Base-by-base conservation (phyloP, 148 eudicot genomes). In the Nepenthes mirabilis region DNA sequence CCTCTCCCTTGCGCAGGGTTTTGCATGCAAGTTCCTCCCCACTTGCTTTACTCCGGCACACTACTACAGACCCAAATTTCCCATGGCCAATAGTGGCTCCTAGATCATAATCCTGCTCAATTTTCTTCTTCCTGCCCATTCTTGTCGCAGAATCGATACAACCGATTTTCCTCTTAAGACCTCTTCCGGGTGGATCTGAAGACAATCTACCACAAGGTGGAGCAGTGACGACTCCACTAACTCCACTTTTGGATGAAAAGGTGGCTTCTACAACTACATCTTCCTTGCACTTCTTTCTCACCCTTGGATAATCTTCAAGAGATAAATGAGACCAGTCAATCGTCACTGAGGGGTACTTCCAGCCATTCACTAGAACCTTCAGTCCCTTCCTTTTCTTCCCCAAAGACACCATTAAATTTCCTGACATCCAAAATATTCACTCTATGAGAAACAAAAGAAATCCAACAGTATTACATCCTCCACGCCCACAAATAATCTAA, bases 341-440 rank as follows among this genome's bases (percentile, higher is more conserved):
- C 2, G 74, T 60, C 45, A 77, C 61, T 37, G 72, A 53, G 5
- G 64, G 56, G 34, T 56, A 59, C 10, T 50, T 48, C 49, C 62
- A 52, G 64, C 60, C 37, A 55, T 59, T 69, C 14, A 48, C 36
- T 35, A 57, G 33, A 72, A 70, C 66, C 60, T 77, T 80, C n/a
- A 58, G 64, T 49, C 95, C 95, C 70, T 86, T 86, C 70, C 89
- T 83, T 79, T 86, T 86, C 76, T 68, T 86, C 68, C 84, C 80
- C 64, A 70, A 64, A 3, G 74, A 72, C 73, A 81, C 83, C 95
- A 84, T 87, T 63, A 37, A 66, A 62, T 43, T 34, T 50, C 47
- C 68, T 49, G 57, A 58, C 65, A 9, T 32, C 49, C 14, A 50
- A 68, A 65, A 55, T 14, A 55, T 34, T 45, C 36, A 34, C 33